These are phyloP conservation scores for Isabelozyma heimii DNA, from an alignment of 805 yeast species.

Conservation along the genomic window DNA sequence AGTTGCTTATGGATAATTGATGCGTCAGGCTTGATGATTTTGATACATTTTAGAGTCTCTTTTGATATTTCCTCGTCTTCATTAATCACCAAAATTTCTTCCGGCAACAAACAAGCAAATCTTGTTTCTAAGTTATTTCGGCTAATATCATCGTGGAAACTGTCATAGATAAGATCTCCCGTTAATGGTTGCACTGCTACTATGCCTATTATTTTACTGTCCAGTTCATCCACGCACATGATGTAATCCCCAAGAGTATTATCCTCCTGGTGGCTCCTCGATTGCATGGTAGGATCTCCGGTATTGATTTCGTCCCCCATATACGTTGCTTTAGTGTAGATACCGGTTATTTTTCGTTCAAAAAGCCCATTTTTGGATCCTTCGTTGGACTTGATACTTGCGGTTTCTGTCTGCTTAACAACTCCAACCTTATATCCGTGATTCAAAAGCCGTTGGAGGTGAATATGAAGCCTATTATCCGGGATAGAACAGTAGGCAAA, in stretches of 20 bases:
- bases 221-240: slow-evolving; percentile 35
- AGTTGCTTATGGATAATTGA: slow-evolving; percentile 4
- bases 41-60: slow-evolving; percentile 21
- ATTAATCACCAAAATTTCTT: slow-evolving; percentile 57
- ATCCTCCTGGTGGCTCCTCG: slow-evolving; percentile 13
- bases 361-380: slow-evolving; percentile 49
- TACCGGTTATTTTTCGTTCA: slow-evolving; percentile 62
- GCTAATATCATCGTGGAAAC: slow-evolving; percentile 56
- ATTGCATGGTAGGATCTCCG: slow-evolving; percentile 12
- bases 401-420: slow-evolving; percentile 80
- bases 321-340: slow-evolving; percentile 82
- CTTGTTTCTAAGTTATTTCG: slow-evolving; percentile 73
- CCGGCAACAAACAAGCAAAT: slow-evolving; percentile 69
- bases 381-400: slow-evolving; percentile 63
- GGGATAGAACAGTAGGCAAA: slow-evolving; percentile 89
- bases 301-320: slow-evolving; percentile 52
- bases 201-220: slow-evolving; percentile 33
- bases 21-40: slow-evolving; percentile 12
- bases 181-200: slow-evolving; percentile 69
- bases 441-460: slow-evolving; percentile 68
- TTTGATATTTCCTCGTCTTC: slow-evolving; percentile 29
- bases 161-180: slow-evolving; percentile 75
- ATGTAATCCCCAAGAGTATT: slow-evolving; percentile 43
- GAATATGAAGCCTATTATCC: slow-evolving; percentile 67
- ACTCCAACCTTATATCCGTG: slow-evolving; percentile 82